Evolutionary conservation across 805 yeast genomes (phyloP).

Genomic region (Yarrowia yakushimensis): DNA sequence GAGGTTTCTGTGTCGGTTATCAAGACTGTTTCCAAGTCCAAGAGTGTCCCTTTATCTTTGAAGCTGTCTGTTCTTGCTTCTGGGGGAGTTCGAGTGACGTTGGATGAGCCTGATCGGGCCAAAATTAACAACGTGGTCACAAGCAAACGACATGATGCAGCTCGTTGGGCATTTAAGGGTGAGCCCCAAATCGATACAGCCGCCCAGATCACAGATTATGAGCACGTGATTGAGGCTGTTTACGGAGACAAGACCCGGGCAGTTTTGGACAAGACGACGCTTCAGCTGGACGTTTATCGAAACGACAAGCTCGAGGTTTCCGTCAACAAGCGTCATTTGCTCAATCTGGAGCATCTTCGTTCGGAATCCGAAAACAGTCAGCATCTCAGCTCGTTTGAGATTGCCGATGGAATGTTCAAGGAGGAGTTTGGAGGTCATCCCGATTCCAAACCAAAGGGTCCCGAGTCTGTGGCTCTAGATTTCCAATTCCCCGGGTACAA

Average conservation of each 20-base stretch:
- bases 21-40: constrained; percentile 28
- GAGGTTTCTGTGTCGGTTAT: constrained; percentile 38
- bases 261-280: constrained; percentile 46
- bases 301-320: constrained; percentile 49
- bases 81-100: constrained; percentile 54
- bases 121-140: constrained; percentile 38
- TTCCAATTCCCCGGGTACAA: constrained; percentile 57
- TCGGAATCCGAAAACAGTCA: constrained; percentile 42
- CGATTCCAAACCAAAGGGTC: constrained; percentile 64
- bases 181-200: constrained; percentile 30
- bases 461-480: constrained; percentile 85
- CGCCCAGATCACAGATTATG: constrained; percentile 28
- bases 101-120: constrained; percentile 60
- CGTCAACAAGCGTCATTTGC: constrained; percentile 63
- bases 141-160: constrained; percentile 53
- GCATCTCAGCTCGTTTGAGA: constrained; percentile 56
- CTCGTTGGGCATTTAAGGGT: constrained; percentile 55
- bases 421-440: constrained; percentile 67
- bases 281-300: constrained; percentile 49
- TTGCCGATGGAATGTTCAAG: constrained; percentile 59
- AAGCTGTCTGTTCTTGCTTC: constrained; percentile 52
- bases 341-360: constrained; percentile 84
- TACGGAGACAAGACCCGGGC: constrained; percentile 41
- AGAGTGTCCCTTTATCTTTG: constrained; percentile 47
- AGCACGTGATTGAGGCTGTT: constrained; percentile 19